Conservation (phyloP, 1,139 yeast genomes). For the Zygoascus meyerae region DNA sequence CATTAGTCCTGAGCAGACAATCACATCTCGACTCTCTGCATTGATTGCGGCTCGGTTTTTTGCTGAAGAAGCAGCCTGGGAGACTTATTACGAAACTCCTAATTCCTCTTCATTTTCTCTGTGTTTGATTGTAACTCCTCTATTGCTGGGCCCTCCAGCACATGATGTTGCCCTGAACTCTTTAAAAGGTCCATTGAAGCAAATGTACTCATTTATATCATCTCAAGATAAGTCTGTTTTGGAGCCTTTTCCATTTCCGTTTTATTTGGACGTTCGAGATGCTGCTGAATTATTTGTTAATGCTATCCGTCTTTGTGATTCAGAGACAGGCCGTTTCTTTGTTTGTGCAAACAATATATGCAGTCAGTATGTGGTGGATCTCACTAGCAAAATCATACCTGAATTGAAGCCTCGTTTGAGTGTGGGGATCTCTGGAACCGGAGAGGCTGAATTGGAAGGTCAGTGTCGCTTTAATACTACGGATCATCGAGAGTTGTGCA, state of each 20-base stretch:
- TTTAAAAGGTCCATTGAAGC: conserved; percentile 7
- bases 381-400: conserved; percentile 18
- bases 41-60: conserved; percentile 21
- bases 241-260: conserved; percentile 20
- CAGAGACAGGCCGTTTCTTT: conserved; percentile 23
- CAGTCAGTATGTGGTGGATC: conserved; percentile 22
- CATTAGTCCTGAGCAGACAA: conserved; percentile 21
- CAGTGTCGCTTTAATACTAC: conserved; percentile 23
- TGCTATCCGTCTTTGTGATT: conserved; percentile 19
- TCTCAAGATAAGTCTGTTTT: conserved; percentile 3
- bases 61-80: conserved; percentile 26
- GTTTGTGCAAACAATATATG: conserved; percentile 23
- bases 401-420: conserved; percentile 15
- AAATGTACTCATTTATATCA: conserved; percentile 4
- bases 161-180: conserved; percentile 11
- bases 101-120: conserved; percentile 15
- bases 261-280: conserved; percentile 25
- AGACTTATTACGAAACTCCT: conserved; percentile 16
- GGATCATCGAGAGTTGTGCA: conserved; percentile 17
- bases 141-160: conserved; percentile 24
- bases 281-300: conserved; percentile 22
- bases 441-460: conserved; percentile 18
- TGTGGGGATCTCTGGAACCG: conserved; percentile 18
- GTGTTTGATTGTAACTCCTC: conserved; percentile 20
- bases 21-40: conserved; percentile 16